These are phyloP conservation scores for Herpetospermum pedunculosum DNA, from an alignment of 306 rosid species.

Conservation along the genomic window DNA sequence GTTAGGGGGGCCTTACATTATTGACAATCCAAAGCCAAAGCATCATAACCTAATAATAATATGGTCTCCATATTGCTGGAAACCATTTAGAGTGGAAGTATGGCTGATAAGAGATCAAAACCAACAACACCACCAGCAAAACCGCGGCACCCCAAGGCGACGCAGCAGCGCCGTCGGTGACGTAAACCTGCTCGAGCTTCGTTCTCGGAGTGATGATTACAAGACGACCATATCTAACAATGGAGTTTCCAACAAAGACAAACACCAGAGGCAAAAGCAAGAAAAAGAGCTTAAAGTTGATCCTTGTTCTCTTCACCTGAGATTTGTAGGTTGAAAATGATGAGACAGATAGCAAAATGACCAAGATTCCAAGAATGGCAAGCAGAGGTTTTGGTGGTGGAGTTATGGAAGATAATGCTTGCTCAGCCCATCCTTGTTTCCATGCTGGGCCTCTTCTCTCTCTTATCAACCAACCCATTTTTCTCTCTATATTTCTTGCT, in stretches of 20 bases:
- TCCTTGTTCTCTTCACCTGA: slow-evolving; percentile 25
- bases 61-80: slow-evolving; percentile 32
- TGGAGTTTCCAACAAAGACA: slow-evolving; percentile 28
- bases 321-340: slow-evolving; percentile 38
- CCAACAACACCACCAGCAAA: slow-evolving; percentile 35
- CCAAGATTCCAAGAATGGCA: slow-evolving; percentile 31
- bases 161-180: slow-evolving; percentile 12
- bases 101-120: slow-evolving; percentile 41
- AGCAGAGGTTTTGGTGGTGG: slow-evolving; percentile 48
- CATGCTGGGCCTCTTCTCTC: slow-evolving; percentile 42
- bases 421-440: slow-evolving; percentile 45
- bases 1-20: not conserved
- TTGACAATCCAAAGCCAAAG: not conserved
- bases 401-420: slow-evolving; percentile 27
- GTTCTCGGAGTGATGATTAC: slow-evolving; percentile 17
- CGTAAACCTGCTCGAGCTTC: slow-evolving; percentile 2
- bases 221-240: slow-evolving; percentile 27
- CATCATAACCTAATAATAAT: slow-evolving; percentile 18
- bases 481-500: not conserved
- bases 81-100: slow-evolving; percentile 55
- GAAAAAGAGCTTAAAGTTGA: slow-evolving; percentile 29
- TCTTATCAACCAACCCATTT: slow-evolving; percentile 51
- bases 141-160: slow-evolving; percentile 58
- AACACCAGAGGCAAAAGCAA: slow-evolving; percentile 35
- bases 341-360: slow-evolving; percentile 35